phyloP scores from a whole-genome alignment of 2,329 filamentous ascomycete species.

The Aspergillus transmontanensis region DNA sequence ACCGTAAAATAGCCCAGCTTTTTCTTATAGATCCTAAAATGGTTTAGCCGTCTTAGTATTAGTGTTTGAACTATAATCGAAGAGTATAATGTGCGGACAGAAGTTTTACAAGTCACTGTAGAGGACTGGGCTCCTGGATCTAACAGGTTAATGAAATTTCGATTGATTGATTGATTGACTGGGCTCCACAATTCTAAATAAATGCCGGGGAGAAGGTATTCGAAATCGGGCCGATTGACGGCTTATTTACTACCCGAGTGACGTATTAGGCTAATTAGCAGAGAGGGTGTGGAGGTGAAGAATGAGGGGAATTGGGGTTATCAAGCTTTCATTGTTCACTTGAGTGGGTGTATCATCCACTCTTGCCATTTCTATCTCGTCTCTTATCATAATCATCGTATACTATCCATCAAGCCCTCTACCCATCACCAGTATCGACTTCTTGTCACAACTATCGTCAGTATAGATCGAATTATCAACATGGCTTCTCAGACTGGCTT shows the following conservation, averaged over 20 bases:
- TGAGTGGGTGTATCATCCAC: not conserved
- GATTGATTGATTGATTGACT: too few species aligned
- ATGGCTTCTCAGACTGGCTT: conserved; percentile 34
- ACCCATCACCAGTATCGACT: not conserved
- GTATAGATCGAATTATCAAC: conserved; percentile 6
- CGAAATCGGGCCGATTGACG: not conserved
- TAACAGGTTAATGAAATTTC: too few species aligned
- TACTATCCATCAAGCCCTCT: not conserved
- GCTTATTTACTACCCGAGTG: not conserved
- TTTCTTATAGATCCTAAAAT: too few species aligned
- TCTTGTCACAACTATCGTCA: not conserved
- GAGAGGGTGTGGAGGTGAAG: not conserved
- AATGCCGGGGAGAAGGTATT: not conserved
- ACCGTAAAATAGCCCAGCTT: too few species aligned
- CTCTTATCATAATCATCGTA: not conserved
- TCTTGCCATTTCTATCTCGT: not conserved
- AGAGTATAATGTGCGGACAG: too few species aligned
- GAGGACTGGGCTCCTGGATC: not conserved
- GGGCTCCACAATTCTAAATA: not conserved
- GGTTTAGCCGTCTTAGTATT: too few species aligned
- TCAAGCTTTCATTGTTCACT: conserved; percentile 4
- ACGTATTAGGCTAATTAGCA: conserved; percentile 3
- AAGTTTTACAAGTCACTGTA: not conserved
- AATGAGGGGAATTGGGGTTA: conserved; percentile 1
- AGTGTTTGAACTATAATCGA: too few species aligned